Percentiles rank a stretch among this genome's conserved stretches.
Conservation (phyloP, 768 basidiomycete genomes). For the Kwoniella sp. region DNA sequence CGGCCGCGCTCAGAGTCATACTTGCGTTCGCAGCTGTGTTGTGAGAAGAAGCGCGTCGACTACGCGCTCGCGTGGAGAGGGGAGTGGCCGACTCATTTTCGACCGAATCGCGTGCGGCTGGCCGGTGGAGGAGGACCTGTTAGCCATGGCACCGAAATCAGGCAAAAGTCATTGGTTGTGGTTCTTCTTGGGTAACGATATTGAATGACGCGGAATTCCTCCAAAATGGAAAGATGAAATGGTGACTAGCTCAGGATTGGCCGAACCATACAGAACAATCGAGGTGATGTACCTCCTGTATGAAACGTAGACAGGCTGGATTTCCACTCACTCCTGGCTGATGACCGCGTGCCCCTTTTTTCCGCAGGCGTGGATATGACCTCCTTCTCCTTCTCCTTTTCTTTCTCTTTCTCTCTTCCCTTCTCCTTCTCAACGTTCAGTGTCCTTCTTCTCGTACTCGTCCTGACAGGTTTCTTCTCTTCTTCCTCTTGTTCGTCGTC, state of each 20-base stretch:
- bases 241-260: neutral
- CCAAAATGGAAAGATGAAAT: neutral
- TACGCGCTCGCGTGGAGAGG: neutral
- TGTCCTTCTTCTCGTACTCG: conserved; percentile 18
- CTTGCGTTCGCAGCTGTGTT: conserved; percentile 1
- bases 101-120: conserved; percentile 21
- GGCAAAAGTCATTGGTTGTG: conserved; percentile 10
- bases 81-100: conserved; percentile 14
- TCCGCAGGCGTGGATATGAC: conserved; percentile 12
- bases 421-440: conserved; percentile 16
- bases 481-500: conserved; percentile 26
- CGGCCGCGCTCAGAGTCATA: conserved; percentile 2
- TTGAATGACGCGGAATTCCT: neutral
- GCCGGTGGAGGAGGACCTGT: conserved; percentile 21
- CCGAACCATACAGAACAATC: too few species aligned
- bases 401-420: conserved; percentile 21
- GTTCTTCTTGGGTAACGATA: neutral
- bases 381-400: conserved; percentile 33
- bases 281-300: too few species aligned
- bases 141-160: conserved; percentile 5
- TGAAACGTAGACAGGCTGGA: too few species aligned
- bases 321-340: conserved; percentile 21
- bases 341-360: conserved; percentile 23
- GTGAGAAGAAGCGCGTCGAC: conserved; percentile 1
- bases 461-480: conserved; percentile 29